Conservation (phyloP, 2,329 filamentous ascomycete species). For the Colletotrichum melonis region DNA sequence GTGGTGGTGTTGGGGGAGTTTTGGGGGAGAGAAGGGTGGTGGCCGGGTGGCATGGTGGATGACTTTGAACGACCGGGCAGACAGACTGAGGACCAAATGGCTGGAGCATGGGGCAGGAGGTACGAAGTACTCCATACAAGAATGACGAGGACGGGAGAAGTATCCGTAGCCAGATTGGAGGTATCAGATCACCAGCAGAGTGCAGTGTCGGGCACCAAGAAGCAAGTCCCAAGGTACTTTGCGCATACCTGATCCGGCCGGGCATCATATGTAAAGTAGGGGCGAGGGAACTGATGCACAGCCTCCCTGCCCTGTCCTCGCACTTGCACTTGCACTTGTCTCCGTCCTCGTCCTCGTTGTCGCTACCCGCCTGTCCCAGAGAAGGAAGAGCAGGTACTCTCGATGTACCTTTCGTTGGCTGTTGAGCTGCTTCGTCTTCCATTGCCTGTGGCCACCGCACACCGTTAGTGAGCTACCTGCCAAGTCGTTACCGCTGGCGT, state of each 20-base stretch:
- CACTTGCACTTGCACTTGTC: background rate
- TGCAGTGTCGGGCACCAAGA: background rate
- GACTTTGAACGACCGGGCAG: background rate
- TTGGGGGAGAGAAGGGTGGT: background rate
- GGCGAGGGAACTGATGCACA: slow-evolving; percentile 9
- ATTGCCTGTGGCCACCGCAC: background rate
- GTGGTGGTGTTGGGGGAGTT: background rate
- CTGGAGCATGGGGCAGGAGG: background rate
- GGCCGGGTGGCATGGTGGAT: background rate
- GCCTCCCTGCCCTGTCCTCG: slow-evolving; percentile 1
- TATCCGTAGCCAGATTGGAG: background rate
- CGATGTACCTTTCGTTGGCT: background rate
- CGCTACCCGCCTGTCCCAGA: background rate
- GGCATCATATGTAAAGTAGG: background rate
- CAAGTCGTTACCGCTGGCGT: background rate
- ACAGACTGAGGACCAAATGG: background rate
- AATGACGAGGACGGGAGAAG: background rate
- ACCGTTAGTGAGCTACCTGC: background rate
- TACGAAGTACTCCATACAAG: background rate
- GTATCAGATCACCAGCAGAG: background rate
- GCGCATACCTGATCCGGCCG: background rate
- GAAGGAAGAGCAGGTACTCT: background rate
- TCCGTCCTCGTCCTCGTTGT: background rate
- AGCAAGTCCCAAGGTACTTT: background rate
- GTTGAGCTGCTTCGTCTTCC: background rate